Evolutionary conservation across 345 rosid species (phyloP).

Genomic region (Fremontodendron californicum): DNA sequence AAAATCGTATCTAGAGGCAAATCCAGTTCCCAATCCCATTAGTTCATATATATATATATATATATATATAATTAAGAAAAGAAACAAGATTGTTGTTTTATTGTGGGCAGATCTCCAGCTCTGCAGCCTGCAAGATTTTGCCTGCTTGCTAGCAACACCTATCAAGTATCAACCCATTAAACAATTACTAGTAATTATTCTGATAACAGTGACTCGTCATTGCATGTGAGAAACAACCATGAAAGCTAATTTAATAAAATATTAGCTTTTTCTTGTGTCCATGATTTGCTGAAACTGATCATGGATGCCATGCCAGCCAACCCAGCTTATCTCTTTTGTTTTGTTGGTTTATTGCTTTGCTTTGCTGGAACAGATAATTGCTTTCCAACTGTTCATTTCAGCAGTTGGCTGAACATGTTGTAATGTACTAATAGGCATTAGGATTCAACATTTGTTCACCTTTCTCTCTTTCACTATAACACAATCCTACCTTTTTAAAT

Average conservation of each 20-base stretch:
- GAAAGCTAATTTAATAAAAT: too few species aligned
- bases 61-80: neutral
- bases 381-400: neutral
- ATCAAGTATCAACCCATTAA: neutral
- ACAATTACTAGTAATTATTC: neutral
- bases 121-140: neutral
- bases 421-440: neutral
- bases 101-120: slow-evolving; percentile 2
- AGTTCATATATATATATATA: neutral
- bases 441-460: neutral
- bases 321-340: neutral
- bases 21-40: neutral
- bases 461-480: neutral
- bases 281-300: neutral
- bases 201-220: neutral
- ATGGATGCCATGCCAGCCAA: neutral
- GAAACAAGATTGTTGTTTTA: neutral
- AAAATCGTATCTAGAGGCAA: slow-evolving; percentile 15
- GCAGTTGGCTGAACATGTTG: neutral
- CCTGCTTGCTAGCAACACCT: neutral
- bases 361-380: neutral
- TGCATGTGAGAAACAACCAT: neutral
- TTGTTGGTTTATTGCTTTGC: neutral
- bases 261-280: neutral
- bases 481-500: neutral